These are phyloP conservation scores for Cyathus olla DNA, from an alignment of 1,284 basidiomycete species.

Conservation along the genomic window DNA sequence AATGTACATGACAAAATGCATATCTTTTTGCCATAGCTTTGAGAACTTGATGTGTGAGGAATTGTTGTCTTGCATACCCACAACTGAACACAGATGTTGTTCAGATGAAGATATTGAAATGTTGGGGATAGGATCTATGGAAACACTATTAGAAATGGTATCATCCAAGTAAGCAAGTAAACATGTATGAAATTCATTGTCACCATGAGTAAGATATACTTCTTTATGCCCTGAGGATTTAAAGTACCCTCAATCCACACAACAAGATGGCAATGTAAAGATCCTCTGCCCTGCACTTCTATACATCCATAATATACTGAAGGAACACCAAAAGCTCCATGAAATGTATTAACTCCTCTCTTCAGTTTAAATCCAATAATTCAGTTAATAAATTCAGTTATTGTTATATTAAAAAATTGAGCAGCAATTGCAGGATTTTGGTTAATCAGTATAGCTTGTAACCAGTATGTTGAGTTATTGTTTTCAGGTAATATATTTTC, in stretches of 20 bases:
- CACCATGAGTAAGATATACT: constrained; percentile 11
- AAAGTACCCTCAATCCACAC: constrained; percentile 52
- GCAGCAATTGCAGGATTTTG: constrained; percentile 47
- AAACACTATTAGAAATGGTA: too few species aligned
- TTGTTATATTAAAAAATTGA: constrained; percentile 49
- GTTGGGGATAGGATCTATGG: too few species aligned
- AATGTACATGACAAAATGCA: constrained; percentile 32
- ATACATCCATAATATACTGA: too few species aligned
- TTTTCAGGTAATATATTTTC: constrained; percentile 30
- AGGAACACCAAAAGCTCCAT: too few species aligned
- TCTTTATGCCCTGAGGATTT: constrained; percentile 43
- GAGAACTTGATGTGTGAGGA: too few species aligned
- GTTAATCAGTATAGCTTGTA: constrained; percentile 40
- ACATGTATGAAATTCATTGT: constrained; percentile 24
- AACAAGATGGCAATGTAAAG: constrained; percentile 55
- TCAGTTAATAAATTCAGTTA: constrained; percentile 38
- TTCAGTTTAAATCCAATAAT: constrained; percentile 41
- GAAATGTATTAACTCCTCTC: constrained; percentile 41
- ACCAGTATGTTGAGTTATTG: constrained; percentile 30
- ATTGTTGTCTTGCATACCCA: too few species aligned
- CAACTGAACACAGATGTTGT: too few species aligned
- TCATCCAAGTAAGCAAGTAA: too few species aligned
- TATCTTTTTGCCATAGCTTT: too few species aligned
- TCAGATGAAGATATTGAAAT: too few species aligned
- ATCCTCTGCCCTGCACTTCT: constrained; percentile 36